Percentiles rank a stretch among this genome's conserved stretches.
Evolutionary conservation across 2,329 filamentous ascomycete species (phyloP).

Genomic region (Pezicula radicicola): DNA sequence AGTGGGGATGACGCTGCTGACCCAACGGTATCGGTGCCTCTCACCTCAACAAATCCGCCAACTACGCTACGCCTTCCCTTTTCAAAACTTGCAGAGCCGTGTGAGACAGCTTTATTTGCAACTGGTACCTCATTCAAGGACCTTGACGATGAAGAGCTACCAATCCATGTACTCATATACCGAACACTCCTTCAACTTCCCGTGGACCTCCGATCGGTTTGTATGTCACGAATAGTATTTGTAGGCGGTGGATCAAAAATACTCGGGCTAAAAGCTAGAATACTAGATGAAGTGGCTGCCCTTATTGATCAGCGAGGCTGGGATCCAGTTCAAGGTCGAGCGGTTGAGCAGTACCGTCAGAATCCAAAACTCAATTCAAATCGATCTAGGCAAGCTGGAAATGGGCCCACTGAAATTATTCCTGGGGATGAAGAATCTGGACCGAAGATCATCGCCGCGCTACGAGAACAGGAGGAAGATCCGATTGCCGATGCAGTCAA

Average conservation of each 20-base stretch:
- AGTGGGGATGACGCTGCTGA: constrained; percentile 12
- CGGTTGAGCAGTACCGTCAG: constrained; percentile 50
- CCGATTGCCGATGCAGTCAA: constrained; percentile 56
- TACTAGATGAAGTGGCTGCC: constrained; percentile 70
- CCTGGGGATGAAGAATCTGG: constrained; percentile 1
- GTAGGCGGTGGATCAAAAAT: constrained; percentile 78
- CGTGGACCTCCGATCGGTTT: constrained; percentile 76
- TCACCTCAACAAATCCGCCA: constrained; percentile 40
- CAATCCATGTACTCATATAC: constrained; percentile 75
- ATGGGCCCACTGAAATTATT: constrained; percentile 14
- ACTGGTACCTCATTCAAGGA: constrained; percentile 46
- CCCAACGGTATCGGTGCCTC: constrained; percentile 36
- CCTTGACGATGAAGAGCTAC: constrained; percentile 84
- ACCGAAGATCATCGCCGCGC: constrained; percentile 9
- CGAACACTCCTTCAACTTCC: constrained; percentile 71
- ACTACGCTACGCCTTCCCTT: constrained; percentile 65
- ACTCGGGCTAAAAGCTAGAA: constrained; percentile 72
- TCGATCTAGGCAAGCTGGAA: constrained; percentile 15
- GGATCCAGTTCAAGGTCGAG: constrained; percentile 72
- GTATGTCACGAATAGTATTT: constrained; percentile 87
- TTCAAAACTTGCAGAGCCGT: constrained; percentile 67
- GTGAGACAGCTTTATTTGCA: constrained; percentile 74
- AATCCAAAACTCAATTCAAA: constrained; percentile 25
- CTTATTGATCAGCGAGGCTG: constrained; percentile 71
- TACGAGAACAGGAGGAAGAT: constrained; percentile 46